A percentile compares a stretch with the other conserved stretches of the same genome.
Evolutionary conservation across 768 basidiomycete species (phyloP).

Genomic region (Kwoniella sp.): DNA sequence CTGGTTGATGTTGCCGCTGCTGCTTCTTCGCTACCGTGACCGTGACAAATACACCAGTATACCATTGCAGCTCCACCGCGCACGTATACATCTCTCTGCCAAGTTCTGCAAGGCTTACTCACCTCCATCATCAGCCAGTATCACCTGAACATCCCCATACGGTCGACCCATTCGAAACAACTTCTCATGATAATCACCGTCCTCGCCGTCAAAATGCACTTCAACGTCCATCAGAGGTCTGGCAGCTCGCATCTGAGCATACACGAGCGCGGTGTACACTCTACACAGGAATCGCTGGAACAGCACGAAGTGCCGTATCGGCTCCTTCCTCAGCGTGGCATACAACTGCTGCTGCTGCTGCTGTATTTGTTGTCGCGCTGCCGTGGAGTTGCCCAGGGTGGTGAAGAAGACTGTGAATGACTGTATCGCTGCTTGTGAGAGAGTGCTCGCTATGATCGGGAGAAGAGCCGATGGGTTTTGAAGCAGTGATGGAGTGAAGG

Average conservation of each 20-base stretch:
- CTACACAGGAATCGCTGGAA: conserved; percentile 78
- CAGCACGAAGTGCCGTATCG: conserved; percentile 62
- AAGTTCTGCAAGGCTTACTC: no score
- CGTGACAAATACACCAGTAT: no score
- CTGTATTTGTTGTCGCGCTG: background rate
- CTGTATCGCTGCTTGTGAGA: conserved; percentile 10
- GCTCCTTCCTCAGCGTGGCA: conserved; percentile 18
- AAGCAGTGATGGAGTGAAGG: conserved; percentile 30
- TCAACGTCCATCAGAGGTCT: conserved; percentile 76
- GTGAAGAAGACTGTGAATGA: conserved; percentile 27
- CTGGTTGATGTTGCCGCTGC: no score
- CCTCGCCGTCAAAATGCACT: conserved; percentile 68
- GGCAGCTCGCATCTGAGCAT: conserved; percentile 68
- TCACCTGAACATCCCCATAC: conserved; percentile 31
- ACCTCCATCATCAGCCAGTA: background rate
- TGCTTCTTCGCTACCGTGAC: no score
- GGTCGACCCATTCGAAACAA: conserved; percentile 53
- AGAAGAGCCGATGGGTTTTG: conserved; percentile 17
- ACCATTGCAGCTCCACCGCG: no score
- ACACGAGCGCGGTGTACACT: conserved; percentile 71
- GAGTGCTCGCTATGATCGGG: conserved; percentile 26
- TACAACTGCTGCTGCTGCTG: conserved; percentile 29
- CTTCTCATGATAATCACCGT: conserved; percentile 55
- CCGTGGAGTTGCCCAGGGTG: background rate
- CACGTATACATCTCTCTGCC: no score